phyloP scores from a whole-genome alignment of 306 rosid genomes.

The Casuarina glauca region DNA sequence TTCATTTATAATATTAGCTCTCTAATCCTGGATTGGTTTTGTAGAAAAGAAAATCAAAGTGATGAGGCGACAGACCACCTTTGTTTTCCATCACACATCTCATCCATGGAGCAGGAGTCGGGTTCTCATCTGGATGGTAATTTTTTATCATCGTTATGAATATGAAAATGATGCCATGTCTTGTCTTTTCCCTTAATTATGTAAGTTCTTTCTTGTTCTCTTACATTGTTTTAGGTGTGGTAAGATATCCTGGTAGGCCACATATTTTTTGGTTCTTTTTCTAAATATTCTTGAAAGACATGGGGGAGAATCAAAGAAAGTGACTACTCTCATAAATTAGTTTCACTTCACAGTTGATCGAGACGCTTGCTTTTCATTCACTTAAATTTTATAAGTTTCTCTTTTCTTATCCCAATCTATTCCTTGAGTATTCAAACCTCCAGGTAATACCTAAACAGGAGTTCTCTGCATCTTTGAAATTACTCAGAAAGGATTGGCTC shows the following conservation, averaged over 20 bases:
- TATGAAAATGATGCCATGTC: not conserved
- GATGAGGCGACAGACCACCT: slow-evolving; percentile 89
- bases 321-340: not conserved
- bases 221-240: not conserved
- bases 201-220: not conserved
- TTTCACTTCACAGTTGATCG: not conserved
- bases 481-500: too few species aligned
- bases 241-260: not conserved
- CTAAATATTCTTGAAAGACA: too few species aligned
- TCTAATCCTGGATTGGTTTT: slow-evolving; percentile 18
- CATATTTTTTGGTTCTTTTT: not conserved
- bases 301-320: not conserved
- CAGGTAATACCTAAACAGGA: too few species aligned
- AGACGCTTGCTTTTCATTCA: not conserved
- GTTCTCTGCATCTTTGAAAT: not conserved
- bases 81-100: slow-evolving; percentile 86
- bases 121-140: slow-evolving; percentile 90
- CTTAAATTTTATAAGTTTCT: too few species aligned
- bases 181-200: not conserved
- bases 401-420: too few species aligned
- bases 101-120: slow-evolving; percentile 98
- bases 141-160: slow-evolving; percentile 20
- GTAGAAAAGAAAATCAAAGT: slow-evolving; percentile 72
- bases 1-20: not conserved
- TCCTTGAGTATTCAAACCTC: not conserved